Evolutionary conservation across 2,329 filamentous ascomycete genomes (phyloP), one percentile per base, ranked within the genome.

Genomic region (Cladobotryum protrusum): DNA sequence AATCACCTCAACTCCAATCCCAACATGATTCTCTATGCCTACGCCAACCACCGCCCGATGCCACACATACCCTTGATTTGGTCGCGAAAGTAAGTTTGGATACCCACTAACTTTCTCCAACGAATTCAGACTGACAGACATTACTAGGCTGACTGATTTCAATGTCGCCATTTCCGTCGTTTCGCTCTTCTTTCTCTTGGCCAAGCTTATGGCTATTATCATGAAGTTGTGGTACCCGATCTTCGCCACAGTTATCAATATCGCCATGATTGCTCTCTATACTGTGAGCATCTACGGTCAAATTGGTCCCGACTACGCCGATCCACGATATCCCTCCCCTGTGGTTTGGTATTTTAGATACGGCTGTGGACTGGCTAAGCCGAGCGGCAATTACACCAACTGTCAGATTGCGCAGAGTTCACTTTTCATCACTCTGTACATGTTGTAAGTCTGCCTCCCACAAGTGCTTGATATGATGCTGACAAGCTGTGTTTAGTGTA

Each of bases 151-250:
- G 54, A 89, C 87, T 43, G 75, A 85, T 58, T 89, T 80, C 70
- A 89, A 91, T 61, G 81, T 90, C 57, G 84, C 85, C 62, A 85
- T 90, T 57, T 85, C 86, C 35, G 78, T 92, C 56, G 73, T 89
- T 48, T 83, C 82, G 51, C 84, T 87, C 65, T 92, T 92, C 72
- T 75, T 89, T 63, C 77, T 89, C 54, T 76, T 91, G 41, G 73
- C 77, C 65, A 90, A 89, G 72, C 74, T 79, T 55, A 79, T 86
- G 54, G 75, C 79, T 60, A 83, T 79, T 68, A 81, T 88, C 60
- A 81, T 90, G 76, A 81, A 85, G 63, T 70, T 84, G 60, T 89
- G 82, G 75, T 81, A 76, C 57, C 87, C 87, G 5, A 63, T 87
- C 52, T 52, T 90, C 49, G 81, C 79, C 52, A 64, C 81, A 19